Evolutionary conservation across 169 alveolate genomes (phyloP), one percentile per base, ranked within the genome.

Genomic region (Cryptosporidium meleagridis): DNA sequence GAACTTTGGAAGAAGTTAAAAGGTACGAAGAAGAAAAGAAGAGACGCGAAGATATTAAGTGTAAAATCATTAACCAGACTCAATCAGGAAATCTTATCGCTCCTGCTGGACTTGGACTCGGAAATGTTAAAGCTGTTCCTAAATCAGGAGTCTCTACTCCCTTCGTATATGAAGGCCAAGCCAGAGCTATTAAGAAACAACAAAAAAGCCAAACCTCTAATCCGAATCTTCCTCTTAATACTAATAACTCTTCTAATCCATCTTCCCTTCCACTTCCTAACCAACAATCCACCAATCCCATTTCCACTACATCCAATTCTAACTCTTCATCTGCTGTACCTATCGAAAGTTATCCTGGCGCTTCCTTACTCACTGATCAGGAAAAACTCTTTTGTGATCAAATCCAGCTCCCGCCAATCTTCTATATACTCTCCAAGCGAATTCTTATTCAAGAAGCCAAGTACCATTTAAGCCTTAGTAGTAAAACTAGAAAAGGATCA

Each of bases 1-100:
- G 95, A 70, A 95, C 95, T 35, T 87, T 94, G n/a, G 96, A 94
- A n/a, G 97, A 96, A 44, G 97, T 96, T 21, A 59, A 65, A 29
- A 59, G 89, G 55, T 80, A 80, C n/a, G 89, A 80, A 33, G 89
- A 80, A 31, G 89, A 80, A 29, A 80, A 80, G 75, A 80, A 65
- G 45, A 37, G 89, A 62, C 72, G 89, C 6, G 89, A 80, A 39
- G 89, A 80, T 29, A 29, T 45, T 41, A 59, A 65, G 9, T 62
- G 89, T 48, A 80, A 80, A n/a, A 65, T 80, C 52, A 59, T 80
- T 23, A 80, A 80, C 52, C 89, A 62, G 55, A 51, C 41, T 48
- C 53, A 65, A 18, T 23, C 29, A 6, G 53, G 53, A 10, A n/a
- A 29, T 37, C 55, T 59, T 4, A 48, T 44, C 12, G 89, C 89